Conservation (phyloP, 208 protist species). For the Wallacemonas collosoma region DNA sequence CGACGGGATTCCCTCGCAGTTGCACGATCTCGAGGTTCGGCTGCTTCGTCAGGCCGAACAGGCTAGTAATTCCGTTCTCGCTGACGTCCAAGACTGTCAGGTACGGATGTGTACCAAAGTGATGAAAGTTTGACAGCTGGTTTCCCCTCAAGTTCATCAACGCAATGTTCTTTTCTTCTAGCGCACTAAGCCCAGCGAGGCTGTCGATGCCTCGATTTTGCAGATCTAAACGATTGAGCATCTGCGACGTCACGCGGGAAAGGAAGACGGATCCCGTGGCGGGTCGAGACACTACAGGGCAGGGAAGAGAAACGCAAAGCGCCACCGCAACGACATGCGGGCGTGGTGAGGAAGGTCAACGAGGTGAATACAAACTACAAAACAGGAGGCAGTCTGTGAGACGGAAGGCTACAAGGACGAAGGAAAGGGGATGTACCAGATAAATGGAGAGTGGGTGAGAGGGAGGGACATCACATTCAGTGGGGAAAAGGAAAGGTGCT, state of each 20-base stretch:
- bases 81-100: constrained; percentile 57
- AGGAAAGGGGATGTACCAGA: too few relatives aligned
- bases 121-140: constrained; percentile 48
- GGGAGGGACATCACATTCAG: too few relatives aligned
- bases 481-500: too few relatives aligned
- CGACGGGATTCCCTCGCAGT: constrained; percentile 68
- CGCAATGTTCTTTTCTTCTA: constrained; percentile 53
- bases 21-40: constrained; percentile 47
- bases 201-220: constrained; percentile 43
- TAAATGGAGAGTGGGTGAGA: too few relatives aligned
- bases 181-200: constrained; percentile 45
- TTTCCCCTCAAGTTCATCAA: constrained; percentile 68
- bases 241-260: background rate
- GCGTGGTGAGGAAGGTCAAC: too few relatives aligned
- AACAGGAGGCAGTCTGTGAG: too few relatives aligned
- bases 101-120: constrained; percentile 79
- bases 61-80: constrained; percentile 56
- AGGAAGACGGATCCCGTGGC: too few relatives aligned
- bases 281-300: background rate
- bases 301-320: background rate
- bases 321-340: too few relatives aligned
- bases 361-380: too few relatives aligned
- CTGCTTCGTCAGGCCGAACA: constrained; percentile 74
- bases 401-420: too few relatives aligned
- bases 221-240: constrained; percentile 52